phyloP scores from a whole-genome alignment of 1,284 basidiomycete genomes.

The Malassezia japonica region DNA sequence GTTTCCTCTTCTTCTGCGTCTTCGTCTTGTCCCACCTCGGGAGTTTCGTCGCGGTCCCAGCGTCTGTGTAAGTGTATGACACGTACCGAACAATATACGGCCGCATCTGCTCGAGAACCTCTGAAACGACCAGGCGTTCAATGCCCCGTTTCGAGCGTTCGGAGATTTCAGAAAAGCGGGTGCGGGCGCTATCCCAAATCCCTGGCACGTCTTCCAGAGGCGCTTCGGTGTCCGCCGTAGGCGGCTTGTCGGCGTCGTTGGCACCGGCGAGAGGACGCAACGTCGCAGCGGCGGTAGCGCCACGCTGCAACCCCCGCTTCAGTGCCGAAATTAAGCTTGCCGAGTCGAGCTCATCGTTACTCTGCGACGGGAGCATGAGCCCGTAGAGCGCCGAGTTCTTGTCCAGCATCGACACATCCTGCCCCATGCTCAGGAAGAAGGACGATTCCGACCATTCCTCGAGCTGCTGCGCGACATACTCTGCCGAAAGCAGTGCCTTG shows the following conservation, averaged over 20 bases:
- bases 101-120: conserved; percentile 29
- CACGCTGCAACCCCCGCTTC: conserved; percentile 28
- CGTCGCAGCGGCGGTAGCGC: conserved; percentile 16
- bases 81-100: conserved; percentile 20
- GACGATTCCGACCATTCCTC: conserved; percentile 27
- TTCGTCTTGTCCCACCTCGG: neutral
- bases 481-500: conserved; percentile 34
- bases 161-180: conserved; percentile 24
- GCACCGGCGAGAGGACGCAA: conserved; percentile 6
- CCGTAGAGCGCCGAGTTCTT: neutral
- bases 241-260: neutral
- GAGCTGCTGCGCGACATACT: conserved; percentile 27
- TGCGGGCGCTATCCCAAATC: conserved; percentile 32
- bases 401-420: conserved; percentile 15
- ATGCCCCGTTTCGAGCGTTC: conserved; percentile 21
- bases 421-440: conserved; percentile 31
- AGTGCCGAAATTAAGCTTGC: conserved; percentile 21
- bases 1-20: neutral
- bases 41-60: conserved; percentile 18
- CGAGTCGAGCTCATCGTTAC: conserved; percentile 21
- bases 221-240: neutral
- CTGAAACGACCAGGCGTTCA: conserved; percentile 28
- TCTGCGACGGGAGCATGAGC: conserved; percentile 3
- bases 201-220: conserved; percentile 1
- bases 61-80: neutral